These are phyloP conservation scores for Schwanniomyces sp. DNA, from an alignment of 805 yeast genomes.

Conservation along the genomic window DNA sequence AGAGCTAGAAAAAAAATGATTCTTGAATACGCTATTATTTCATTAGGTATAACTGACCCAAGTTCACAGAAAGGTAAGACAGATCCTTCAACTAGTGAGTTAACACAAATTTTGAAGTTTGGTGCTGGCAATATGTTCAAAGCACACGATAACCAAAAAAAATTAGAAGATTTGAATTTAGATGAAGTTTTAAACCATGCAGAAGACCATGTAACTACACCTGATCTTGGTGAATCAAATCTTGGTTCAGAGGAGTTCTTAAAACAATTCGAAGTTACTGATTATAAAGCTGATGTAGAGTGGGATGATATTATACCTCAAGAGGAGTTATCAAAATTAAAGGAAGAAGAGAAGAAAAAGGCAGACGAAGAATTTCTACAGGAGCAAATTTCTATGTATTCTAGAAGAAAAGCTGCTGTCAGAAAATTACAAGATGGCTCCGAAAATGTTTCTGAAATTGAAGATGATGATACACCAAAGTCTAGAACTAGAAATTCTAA, in stretches of 20 bases:
- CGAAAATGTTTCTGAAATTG: conserved; percentile 38
- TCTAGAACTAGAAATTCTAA: conserved; percentile 35
- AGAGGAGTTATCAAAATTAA: conserved; percentile 82
- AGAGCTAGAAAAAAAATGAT: conserved; percentile 98
- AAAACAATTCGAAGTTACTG: conserved; percentile 97
- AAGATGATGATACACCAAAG: conserved; percentile 37
- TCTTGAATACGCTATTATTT: conserved; percentile 94
- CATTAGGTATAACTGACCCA: conserved; percentile 89
- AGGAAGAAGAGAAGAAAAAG: conserved; percentile 85
- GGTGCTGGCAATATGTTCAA: conserved; percentile 99
- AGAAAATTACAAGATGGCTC: conserved; percentile 47
- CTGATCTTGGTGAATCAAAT: conserved; percentile 96
- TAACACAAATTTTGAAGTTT: conserved; percentile 90
- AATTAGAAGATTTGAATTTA: conserved; percentile 88
- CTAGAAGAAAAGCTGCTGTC: conserved; percentile 76
- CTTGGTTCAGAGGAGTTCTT: conserved; percentile 97
- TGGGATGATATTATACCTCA: conserved; percentile 99
- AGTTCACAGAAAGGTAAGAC: conserved; percentile 47
- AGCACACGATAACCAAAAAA: conserved; percentile 92
- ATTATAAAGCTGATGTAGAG: conserved; percentile 95
- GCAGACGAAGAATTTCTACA: conserved; percentile 84
- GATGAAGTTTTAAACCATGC: conserved; percentile 97
- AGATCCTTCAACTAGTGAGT: conserved; percentile 83
- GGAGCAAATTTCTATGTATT: conserved; percentile 85
- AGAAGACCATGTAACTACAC: conserved; percentile 94